phyloP scores from a whole-genome alignment of 1,139 yeast genomes.

The Zygosaccharomyces sapae region DNA sequence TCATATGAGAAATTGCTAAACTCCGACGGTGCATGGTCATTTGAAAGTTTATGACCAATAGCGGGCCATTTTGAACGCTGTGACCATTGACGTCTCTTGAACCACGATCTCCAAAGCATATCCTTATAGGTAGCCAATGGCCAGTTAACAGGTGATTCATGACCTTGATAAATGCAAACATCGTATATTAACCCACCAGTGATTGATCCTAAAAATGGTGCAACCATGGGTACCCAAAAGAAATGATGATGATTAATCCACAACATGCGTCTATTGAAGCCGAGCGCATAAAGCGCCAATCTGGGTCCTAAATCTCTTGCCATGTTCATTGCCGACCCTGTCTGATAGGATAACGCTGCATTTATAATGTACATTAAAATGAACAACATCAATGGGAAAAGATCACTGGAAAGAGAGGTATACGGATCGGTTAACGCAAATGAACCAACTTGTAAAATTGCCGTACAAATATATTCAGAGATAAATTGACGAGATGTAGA shows the following conservation, averaged over 20 bases:
- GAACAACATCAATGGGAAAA: constrained; percentile 45
- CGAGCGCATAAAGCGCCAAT: constrained; percentile 44
- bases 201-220: constrained; percentile 44
- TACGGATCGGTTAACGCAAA: constrained; percentile 48
- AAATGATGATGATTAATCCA: constrained; percentile 42
- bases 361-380: constrained; percentile 44
- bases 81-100: constrained; percentile 32
- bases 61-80: constrained; percentile 2
- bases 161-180: constrained; percentile 46
- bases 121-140: constrained; percentile 34
- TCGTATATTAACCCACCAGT: constrained; percentile 47
- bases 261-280: constrained; percentile 41
- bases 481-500: constrained; percentile 44
- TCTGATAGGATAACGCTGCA: constrained; percentile 46
- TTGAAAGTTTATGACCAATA: constrained; percentile 9
- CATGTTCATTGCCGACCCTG: constrained; percentile 49
- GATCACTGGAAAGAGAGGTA: constrained; percentile 43
- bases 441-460: constrained; percentile 43
- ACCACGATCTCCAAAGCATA: constrained; percentile 27
- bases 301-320: constrained; percentile 54
- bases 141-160: constrained; percentile 47
- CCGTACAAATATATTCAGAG: constrained; percentile 44
- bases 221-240: constrained; percentile 50
- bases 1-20: constrained; percentile 32
- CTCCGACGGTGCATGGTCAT: constrained; percentile 28